Evolutionary conservation across 2,329 filamentous ascomycete genomes (phyloP).

Genomic region (Didymella pinodella): DNA sequence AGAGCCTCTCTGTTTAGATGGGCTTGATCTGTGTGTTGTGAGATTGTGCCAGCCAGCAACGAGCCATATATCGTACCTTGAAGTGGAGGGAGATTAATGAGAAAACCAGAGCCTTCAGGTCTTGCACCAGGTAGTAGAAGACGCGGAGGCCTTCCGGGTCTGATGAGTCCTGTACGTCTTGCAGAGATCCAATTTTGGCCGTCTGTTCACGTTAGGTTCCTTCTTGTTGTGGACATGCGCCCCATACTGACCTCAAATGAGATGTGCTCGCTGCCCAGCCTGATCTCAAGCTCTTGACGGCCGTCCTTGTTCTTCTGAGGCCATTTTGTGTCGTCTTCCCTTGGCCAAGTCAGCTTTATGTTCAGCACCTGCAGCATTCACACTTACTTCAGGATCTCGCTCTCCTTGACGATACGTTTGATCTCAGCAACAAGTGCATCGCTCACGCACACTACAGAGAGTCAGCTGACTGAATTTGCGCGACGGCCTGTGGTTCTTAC

Average conservation of each 20-base stretch:
- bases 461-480: slow-evolving; percentile 12
- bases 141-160: slow-evolving; percentile 96
- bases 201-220: slow-evolving; percentile 66
- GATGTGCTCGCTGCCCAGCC: slow-evolving; percentile 93
- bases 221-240: neutral
- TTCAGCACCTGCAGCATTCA: neutral
- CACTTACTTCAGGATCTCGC: slow-evolving; percentile 91
- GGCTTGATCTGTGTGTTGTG: slow-evolving; percentile 68
- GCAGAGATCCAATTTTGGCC: slow-evolving; percentile 95
- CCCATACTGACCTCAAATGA: slow-evolving; percentile 81
- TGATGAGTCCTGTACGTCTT: slow-evolving; percentile 94
- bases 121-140: slow-evolving; percentile 98
- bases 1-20: slow-evolving; percentile 57
- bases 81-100: slow-evolving; percentile 96
- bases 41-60: slow-evolving; percentile 7
- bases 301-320: slow-evolving; percentile 99
- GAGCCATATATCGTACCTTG: slow-evolving; percentile 66
- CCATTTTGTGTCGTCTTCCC: slow-evolving; percentile 98
- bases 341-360: slow-evolving; percentile 51
- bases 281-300: slow-evolving; percentile 93
- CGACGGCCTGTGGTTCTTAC: slow-evolving; percentile 61
- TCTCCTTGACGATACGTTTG: slow-evolving; percentile 95
- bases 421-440: slow-evolving; percentile 90
- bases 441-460: slow-evolving; percentile 85
- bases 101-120: slow-evolving; percentile 95